These are phyloP conservation scores for Pseudomonodictys pantanalensis DNA, from an alignment of 495 filamentous ascomycete genomes.

Conservation along the genomic window DNA sequence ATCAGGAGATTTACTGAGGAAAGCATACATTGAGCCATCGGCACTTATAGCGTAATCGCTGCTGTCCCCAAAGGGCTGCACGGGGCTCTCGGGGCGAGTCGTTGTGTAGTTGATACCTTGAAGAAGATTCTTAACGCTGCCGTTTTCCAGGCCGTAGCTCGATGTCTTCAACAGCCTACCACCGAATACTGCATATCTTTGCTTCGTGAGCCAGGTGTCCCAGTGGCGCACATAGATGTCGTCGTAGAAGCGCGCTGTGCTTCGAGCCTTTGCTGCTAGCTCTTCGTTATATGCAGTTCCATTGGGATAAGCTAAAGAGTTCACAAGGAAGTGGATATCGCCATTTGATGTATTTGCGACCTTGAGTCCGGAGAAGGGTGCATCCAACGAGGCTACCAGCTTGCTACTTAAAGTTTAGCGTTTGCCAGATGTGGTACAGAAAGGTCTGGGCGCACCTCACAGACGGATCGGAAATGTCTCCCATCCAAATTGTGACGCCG, in stretches of 20 bases:
- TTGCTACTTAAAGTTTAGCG: slow-evolving; percentile 1
- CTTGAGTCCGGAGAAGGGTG: slow-evolving; percentile 30
- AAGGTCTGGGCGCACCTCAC: slow-evolving; percentile 10
- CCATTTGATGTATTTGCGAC: slow-evolving; percentile 29
- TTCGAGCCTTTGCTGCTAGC: slow-evolving; percentile 52
- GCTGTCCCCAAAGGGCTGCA: slow-evolving; percentile 57
- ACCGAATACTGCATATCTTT: slow-evolving; percentile 49
- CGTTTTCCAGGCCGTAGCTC: slow-evolving; percentile 17
- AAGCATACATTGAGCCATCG: slow-evolving; percentile 55
- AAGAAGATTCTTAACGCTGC: slow-evolving; percentile 45
- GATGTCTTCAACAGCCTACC: slow-evolving; percentile 40
- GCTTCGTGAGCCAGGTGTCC: slow-evolving; percentile 62
- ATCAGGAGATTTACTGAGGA: slow-evolving; percentile 78
- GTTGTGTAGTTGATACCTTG: slow-evolving; percentile 44
- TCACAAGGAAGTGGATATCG: slow-evolving; percentile 34
- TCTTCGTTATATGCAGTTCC: slow-evolving; percentile 62
- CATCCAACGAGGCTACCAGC: slow-evolving; percentile 27
- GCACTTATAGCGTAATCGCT: slow-evolving; percentile 57
- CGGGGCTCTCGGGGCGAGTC: slow-evolving; percentile 43
- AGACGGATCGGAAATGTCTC: slow-evolving; percentile 24
- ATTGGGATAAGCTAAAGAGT: slow-evolving; percentile 55
- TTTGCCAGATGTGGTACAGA: background rate
- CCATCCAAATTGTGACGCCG: slow-evolving; percentile 47
- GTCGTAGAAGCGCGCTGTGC: slow-evolving; percentile 64
- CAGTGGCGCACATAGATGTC: slow-evolving; percentile 74